phyloP scores from a whole-genome alignment of 306 rosid genomes.

The Pueraria montana region DNA sequence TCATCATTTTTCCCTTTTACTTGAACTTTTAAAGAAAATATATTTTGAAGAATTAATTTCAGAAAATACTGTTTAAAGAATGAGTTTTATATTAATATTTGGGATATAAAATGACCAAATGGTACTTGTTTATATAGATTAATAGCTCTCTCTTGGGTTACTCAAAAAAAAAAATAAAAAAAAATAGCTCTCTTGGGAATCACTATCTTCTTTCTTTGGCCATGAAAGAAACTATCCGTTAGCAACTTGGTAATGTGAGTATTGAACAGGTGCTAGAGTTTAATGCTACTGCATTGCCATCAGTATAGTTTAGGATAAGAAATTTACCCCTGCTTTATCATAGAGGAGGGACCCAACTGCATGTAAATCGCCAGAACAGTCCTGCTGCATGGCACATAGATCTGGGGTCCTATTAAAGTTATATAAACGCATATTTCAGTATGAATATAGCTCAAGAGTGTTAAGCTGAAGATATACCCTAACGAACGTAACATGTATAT shows the following conservation, averaged over 20 bases:
- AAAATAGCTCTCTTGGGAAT: not conserved
- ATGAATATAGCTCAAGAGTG: not conserved
- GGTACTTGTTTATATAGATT: not conserved
- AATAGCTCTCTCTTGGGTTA: too few relatives aligned
- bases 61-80: not conserved
- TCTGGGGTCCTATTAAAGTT: constrained; percentile 76
- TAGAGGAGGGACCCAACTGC: constrained; percentile 73
- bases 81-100: not conserved
- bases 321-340: constrained; percentile 76
- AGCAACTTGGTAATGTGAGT: constrained; percentile 2
- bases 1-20: not conserved
- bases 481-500: not conserved
- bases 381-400: constrained; percentile 87
- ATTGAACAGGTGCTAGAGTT: not conserved
- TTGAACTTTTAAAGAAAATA: not conserved
- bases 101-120: not conserved
- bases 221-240: not conserved
- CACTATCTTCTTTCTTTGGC: not conserved
- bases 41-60: not conserved
- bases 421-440: constrained; percentile 27
- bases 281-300: not conserved
- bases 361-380: constrained; percentile 76
- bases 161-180: too few relatives aligned
- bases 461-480: not conserved
- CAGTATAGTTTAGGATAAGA: constrained; percentile 25